phyloP scores from a whole-genome alignment of 495 filamentous ascomycete species.

The Hyaloscypha hepaticicola region DNA sequence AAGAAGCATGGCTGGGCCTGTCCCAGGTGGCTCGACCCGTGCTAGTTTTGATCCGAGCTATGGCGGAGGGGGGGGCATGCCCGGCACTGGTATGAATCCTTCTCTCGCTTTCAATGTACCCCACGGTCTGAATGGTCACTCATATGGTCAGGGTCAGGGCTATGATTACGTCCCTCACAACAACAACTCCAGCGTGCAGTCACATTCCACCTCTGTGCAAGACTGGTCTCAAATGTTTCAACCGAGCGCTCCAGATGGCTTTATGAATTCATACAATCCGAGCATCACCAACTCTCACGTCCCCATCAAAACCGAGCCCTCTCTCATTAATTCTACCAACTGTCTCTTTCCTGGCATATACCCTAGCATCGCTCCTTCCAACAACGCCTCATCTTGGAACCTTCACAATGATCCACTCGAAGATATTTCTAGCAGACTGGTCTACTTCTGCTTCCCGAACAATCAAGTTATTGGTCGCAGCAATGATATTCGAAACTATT shows the following conservation, averaged over 20 bases:
- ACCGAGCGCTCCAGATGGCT: conserved; percentile 60
- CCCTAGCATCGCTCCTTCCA: conserved; percentile 36
- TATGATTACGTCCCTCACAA: conserved; percentile 31
- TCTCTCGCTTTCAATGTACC: conserved; percentile 57
- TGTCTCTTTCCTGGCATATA: conserved; percentile 42
- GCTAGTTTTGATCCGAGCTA: conserved; percentile 48
- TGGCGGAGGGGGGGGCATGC: conserved; percentile 50
- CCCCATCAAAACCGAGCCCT: conserved; percentile 52
- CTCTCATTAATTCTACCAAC: conserved; percentile 37
- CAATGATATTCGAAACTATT: conserved; percentile 46
- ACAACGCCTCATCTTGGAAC: conserved; percentile 42
- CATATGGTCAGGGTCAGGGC: conserved; percentile 31
- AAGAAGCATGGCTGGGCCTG: conserved; percentile 50
- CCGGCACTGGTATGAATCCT: conserved; percentile 52
- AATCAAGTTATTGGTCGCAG: conserved; percentile 36
- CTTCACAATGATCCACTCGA: conserved; percentile 47
- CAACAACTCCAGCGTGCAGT: conserved; percentile 25
- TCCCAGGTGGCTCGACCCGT: conserved; percentile 40
- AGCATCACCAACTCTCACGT: conserved; percentile 52
- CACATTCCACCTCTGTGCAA: conserved; percentile 35
- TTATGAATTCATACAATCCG: conserved; percentile 55
- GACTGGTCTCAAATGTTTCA: conserved; percentile 77
- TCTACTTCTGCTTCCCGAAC: conserved; percentile 53
- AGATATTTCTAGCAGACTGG: conserved; percentile 50
- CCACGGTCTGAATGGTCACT: conserved; percentile 41